Evolutionary conservation across 768 basidiomycete species (phyloP), one percentile per base, ranked within the genome.

Genomic region (Gymnopilus junonius): DNA sequence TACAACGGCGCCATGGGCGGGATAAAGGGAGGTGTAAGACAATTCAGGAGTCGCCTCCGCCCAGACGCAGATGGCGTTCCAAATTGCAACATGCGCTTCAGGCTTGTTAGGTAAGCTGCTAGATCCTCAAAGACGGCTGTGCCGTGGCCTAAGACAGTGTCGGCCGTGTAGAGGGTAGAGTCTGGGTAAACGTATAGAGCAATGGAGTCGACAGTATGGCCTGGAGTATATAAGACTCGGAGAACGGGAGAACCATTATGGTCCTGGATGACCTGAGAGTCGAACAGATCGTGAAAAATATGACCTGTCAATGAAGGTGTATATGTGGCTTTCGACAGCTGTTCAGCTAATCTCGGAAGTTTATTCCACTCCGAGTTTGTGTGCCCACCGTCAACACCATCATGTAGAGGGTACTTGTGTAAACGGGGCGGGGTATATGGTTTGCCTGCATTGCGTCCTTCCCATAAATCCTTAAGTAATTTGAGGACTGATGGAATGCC

Each of bases 101-200:
- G 82, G 62, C 87, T 89, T 4, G 77, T 63, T 21, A 96, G 74
- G 69, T 95, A 97, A 4, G 83, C 69, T 0, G 82, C 78, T 14
- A 98, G 85, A 69, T 97, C 91, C 67, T 92, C 91, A 72, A 98
- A 97, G 4, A 96, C 87, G 3, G 95, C 83, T 0, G 94, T 94
- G 8, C 95, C 95, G 65, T 95, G 88, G 0, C 97, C 97, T 31
- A 99, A 85, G 7, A 98, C 86, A 4, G 89, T 93, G 76, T 99
- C 97, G 0, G 91, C 93, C 0, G 94, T 96, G 78, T 96, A 95
- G 15, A 98, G 82, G 0, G 87, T 89, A 25, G 79, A 77, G 69
- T 96, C 93, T 46, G 84, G 83, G 0, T 85, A 80, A 55, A 95
- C 79, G 59, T 88, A 79, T 39, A 98, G 79, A 53, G 83, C 88